Base-by-base conservation (phyloP, 2,329 filamentous ascomycete genomes). In the Diaporthe amygdali region DNA sequence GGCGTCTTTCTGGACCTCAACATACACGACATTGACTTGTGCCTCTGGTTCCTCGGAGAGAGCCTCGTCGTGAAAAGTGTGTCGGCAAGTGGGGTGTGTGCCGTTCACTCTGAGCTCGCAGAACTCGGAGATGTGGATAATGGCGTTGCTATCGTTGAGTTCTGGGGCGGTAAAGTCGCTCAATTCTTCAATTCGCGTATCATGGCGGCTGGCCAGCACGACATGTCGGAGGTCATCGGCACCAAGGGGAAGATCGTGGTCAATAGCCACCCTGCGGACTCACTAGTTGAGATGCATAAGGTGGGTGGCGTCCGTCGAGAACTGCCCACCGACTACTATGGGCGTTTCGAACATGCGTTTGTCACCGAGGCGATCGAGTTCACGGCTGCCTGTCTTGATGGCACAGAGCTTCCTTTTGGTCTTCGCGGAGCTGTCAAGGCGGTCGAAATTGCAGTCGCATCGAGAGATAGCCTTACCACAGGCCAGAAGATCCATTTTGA, bases 1-100 rank as follows among this genome's bases (percentile, higher is more conserved):
- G 91, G 90, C 30, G 91, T 93, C 77, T 93, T 93, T 75, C 91
- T 93, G 71, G 91, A 93, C 82, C 91, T 89, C 81, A 89, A 88
- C 67, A 89, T 93, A 76, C 91, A 93, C 82, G 91, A 93, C 76
- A 93, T 93, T 75, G 90, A 91, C 73, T 84, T 92, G 2, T 84
- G 88, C 0, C 82, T 91, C 1, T 92, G 89, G 89, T 91, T 88
- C 82, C 90, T 91, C 76, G 88, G 88, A 7, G 80, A 86, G 55
- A 37, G 30, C 2, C 83, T 81, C 46, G 79, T 83, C 14, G 84
- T 90, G 46, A 91, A 91, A 79, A 86, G 82, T 59, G 86, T 90
- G 9, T 83, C 83, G 0, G 88, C 88, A 0, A 80, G 87, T 2
- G 90, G 89, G 12, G 87, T 90, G 73, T 89, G 86, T 2, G 89